phyloP scores from a whole-genome alignment of 2,329 filamentous ascomycete genomes.

The Ustulina deusta region DNA sequence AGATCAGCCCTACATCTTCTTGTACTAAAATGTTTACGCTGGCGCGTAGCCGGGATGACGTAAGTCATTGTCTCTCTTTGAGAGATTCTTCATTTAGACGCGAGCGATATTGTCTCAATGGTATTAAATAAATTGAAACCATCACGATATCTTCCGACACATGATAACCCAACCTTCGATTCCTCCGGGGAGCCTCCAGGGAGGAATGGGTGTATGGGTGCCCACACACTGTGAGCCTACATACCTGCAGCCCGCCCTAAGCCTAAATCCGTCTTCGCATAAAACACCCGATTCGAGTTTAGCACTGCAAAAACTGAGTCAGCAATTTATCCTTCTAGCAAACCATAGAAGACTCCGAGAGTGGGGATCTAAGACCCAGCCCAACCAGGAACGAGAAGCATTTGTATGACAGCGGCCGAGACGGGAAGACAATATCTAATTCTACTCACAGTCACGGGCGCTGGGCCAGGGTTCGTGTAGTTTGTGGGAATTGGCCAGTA shows the following conservation, averaged over 20 bases:
- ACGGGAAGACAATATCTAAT: background rate
- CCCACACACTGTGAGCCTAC: background rate
- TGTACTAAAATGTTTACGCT: background rate
- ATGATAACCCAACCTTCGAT: background rate
- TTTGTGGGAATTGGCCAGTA: conserved; percentile 48
- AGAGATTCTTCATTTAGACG: background rate
- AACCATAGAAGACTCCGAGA: background rate
- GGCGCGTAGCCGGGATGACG: conserved; percentile 3
- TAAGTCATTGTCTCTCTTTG: conserved; percentile 2
- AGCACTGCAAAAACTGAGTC: conserved; percentile 35
- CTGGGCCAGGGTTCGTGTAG: conserved; percentile 47
- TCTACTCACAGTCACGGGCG: conserved; percentile 34
- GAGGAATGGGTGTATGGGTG: background rate
- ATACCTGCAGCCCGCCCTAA: background rate
- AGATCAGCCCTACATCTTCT: conserved; percentile 23
- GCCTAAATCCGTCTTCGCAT: conserved; percentile 1
- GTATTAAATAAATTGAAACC: conserved; percentile 6
- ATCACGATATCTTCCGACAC: background rate
- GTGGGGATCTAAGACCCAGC: background rate
- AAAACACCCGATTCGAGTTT: conserved; percentile 10
- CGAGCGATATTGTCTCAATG: background rate
- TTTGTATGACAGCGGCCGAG: background rate
- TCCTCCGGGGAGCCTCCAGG: no score
- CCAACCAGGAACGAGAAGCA: background rate
- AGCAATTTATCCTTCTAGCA: conserved; percentile 17